phyloP scores from a whole-genome alignment of 2,329 filamentous ascomycete genomes.

The Penicillium freii region DNA sequence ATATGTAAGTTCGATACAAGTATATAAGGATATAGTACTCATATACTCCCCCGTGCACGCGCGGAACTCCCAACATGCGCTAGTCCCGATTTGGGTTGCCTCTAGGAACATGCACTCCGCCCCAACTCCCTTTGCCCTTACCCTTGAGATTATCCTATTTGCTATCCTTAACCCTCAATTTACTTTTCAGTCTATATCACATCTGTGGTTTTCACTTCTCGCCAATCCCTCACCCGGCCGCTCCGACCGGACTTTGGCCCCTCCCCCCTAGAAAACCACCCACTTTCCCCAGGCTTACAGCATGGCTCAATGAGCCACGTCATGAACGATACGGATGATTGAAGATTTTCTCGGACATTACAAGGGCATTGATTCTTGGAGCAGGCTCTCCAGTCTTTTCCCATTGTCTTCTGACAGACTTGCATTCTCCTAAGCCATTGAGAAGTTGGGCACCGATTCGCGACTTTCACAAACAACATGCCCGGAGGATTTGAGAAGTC shows the following conservation, averaged over 20 bases:
- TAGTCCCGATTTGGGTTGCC: conserved; percentile 22
- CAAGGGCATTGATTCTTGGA: conserved; percentile 17
- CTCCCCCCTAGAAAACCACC: conserved; percentile 5
- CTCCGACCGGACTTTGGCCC: conserved; percentile 9
- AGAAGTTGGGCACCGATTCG: conserved; percentile 5
- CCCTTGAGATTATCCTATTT: conserved; percentile 13
- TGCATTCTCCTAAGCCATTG: background rate
- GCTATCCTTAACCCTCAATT: conserved; percentile 18
- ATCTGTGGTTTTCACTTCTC: background rate
- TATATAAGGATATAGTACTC: background rate
- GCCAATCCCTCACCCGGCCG: conserved; percentile 4
- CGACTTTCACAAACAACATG: conserved; percentile 23
- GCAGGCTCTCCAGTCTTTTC: conserved; percentile 18
- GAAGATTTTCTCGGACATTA: conserved; percentile 21
- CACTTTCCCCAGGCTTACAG: conserved; percentile 18
- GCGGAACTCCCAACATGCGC: conserved; percentile 13
- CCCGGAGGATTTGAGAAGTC: conserved; percentile 87
- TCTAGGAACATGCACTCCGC: conserved; percentile 18
- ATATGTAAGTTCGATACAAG: background rate
- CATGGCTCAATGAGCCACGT: conserved; percentile 33
- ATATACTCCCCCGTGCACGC: background rate
- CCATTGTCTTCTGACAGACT: background rate
- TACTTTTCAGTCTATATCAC: background rate
- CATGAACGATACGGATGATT: conserved; percentile 26
- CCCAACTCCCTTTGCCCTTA: conserved; percentile 14